Conservation (phyloP, 2,329 filamentous ascomycete species). For the Fusarium protoensiforme region DNA sequence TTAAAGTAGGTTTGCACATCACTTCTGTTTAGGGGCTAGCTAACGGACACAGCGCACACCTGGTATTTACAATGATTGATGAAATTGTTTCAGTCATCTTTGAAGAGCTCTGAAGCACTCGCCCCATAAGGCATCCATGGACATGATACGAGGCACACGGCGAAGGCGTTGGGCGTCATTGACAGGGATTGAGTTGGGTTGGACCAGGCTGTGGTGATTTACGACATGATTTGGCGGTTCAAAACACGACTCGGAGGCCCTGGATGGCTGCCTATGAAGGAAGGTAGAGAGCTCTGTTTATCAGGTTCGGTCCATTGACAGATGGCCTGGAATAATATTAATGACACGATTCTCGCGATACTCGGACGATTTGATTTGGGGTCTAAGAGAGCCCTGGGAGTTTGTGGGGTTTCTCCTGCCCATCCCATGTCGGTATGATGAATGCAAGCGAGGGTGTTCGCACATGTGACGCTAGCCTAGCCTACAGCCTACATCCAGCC, state of each 20-base stretch:
- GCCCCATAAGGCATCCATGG: constrained; percentile 23
- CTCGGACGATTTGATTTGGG: not conserved
- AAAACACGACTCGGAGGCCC: not conserved
- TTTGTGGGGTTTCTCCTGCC: constrained; percentile 8
- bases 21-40: constrained; percentile 18
- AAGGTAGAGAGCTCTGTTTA: constrained; percentile 8
- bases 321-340: constrained; percentile 27
- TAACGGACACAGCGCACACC: constrained; percentile 65
- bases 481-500: not conserved
- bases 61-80: constrained; percentile 77
- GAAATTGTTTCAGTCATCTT: constrained; percentile 76
- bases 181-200: constrained; percentile 24
- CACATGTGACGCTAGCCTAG: constrained; percentile 33
- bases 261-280: not conserved
- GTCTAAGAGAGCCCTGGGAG: not conserved
- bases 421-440: constrained; percentile 10
- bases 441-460: constrained; percentile 34
- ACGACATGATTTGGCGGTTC: constrained; percentile 20
- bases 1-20: constrained; percentile 75
- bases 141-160: constrained; percentile 31
- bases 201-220: constrained; percentile 19
- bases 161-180: constrained; percentile 40
- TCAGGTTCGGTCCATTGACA: not conserved
- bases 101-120: constrained; percentile 49
- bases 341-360: constrained; percentile 7